These are phyloP conservation scores for Porcisia deanei DNA, from an alignment of 208 protist genomes.

Conservation along the genomic window DNA sequence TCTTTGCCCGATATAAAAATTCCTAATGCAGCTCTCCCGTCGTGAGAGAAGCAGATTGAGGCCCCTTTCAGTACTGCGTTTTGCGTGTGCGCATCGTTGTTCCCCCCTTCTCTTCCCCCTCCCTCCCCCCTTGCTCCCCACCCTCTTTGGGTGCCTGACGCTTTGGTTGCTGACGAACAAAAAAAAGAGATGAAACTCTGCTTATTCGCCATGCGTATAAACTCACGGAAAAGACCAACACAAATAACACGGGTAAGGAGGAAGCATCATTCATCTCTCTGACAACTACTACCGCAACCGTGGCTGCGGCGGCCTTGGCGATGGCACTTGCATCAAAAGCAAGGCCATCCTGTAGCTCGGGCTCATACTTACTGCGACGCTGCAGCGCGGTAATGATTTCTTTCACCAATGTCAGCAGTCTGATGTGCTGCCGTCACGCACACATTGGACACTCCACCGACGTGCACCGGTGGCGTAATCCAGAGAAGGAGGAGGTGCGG, in stretches of 20 bases:
- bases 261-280: not conserved
- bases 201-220: too few species aligned
- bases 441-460: constrained; percentile 70
- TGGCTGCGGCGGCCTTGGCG: not conserved
- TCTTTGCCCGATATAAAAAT: not conserved
- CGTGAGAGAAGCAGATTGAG: too few species aligned
- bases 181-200: too few species aligned
- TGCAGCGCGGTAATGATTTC: not conserved
- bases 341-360: not conserved
- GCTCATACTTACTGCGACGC: not conserved
- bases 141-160: too few species aligned
- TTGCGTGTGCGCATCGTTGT: too few species aligned
- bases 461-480: constrained; percentile 67
- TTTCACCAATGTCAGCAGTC: not conserved
- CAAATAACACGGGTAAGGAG: too few species aligned
- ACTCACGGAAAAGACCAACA: too few species aligned
- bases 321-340: not conserved
- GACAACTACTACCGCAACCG: not conserved
- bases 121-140: too few species aligned
- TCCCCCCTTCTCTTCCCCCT: too few species aligned
- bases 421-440: constrained; percentile 1
- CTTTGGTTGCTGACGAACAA: too few species aligned
- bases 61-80: too few species aligned
- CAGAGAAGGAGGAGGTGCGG: constrained; percentile 62
- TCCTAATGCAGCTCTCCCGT: not conserved